A percentile compares a stretch with the other conserved stretches of the same genome.
These are phyloP conservation scores for Fusarium decemcellulare DNA, from an alignment of 2,329 filamentous ascomycete genomes.

Conservation along the genomic window DNA sequence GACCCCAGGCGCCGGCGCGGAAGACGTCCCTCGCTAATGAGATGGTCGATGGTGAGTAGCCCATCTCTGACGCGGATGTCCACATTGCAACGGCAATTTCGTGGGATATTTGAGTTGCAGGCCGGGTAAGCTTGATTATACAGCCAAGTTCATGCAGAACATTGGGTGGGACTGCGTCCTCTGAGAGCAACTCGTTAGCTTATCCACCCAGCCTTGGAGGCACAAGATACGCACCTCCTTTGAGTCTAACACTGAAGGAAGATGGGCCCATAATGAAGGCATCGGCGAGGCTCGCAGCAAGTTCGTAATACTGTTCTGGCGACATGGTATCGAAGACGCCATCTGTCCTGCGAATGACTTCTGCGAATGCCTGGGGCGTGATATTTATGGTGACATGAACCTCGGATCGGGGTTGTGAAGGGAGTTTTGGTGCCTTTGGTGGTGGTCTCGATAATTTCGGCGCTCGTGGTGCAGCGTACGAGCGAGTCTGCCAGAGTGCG, in stretches of 20 bases:
- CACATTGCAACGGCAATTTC: conserved; percentile 47
- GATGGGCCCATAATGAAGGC: conserved; percentile 39
- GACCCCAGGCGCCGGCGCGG: conserved; percentile 36
- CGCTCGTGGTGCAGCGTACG: conserved; percentile 35
- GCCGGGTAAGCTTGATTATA: conserved; percentile 40
- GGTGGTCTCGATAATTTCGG: conserved; percentile 21
- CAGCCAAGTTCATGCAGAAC: conserved; percentile 49
- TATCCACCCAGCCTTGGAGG: neutral
- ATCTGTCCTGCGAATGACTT: conserved; percentile 27
- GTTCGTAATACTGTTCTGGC: conserved; percentile 44
- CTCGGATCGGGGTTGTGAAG: conserved; percentile 11
- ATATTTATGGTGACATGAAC: conserved; percentile 43
- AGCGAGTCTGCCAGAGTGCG: conserved; percentile 25
- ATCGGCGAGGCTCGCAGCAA: conserved; percentile 38
- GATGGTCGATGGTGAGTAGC: conserved; percentile 50
- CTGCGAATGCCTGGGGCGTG: conserved; percentile 39
- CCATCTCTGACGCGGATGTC: conserved; percentile 50
- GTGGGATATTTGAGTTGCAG: conserved; percentile 8
- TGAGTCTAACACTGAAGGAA: conserved; percentile 38
- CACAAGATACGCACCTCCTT: conserved; percentile 40
- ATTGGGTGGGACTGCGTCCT: conserved; percentile 33
- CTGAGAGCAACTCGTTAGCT: conserved; percentile 30
- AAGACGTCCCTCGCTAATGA: conserved; percentile 44
- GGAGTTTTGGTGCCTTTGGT: conserved; percentile 20
- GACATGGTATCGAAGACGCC: conserved; percentile 36